Conservation (phyloP, 495 filamentous ascomycete species). For the Xylaria cubensis region DNA sequence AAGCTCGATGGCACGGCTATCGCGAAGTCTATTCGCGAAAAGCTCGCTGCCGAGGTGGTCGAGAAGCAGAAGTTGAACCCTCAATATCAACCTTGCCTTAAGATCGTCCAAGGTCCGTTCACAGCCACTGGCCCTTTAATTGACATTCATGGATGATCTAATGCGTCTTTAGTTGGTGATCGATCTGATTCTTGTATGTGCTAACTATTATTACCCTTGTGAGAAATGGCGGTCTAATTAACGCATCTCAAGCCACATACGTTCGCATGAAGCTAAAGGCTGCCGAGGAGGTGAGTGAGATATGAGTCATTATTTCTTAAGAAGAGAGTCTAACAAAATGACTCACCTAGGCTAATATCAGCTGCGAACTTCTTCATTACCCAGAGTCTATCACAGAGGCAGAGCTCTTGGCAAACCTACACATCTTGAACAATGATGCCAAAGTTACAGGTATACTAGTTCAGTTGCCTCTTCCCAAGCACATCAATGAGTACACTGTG, state of each 20-base stretch:
- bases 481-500: slow-evolving; percentile 86
- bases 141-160: slow-evolving; percentile 36
- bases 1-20: slow-evolving; percentile 97
- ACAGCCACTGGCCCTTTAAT: not conserved
- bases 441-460: slow-evolving; percentile 91
- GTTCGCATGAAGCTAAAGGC: slow-evolving; percentile 99
- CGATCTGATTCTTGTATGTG: slow-evolving; percentile 89
- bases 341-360: slow-evolving; percentile 76
- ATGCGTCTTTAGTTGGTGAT: slow-evolving; percentile 69
- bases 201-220: slow-evolving; percentile 23
- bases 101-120: slow-evolving; percentile 86
- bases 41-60: slow-evolving; percentile 77
- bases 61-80: slow-evolving; percentile 81
- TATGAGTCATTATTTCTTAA: slow-evolving; percentile 20
- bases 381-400: slow-evolving; percentile 81
- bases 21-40: slow-evolving; percentile 85
- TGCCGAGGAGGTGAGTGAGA: slow-evolving; percentile 76
- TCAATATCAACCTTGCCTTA: slow-evolving; percentile 84
- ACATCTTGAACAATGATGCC: slow-evolving; percentile 84
- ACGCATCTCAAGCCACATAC: slow-evolving; percentile 76
- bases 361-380: slow-evolving; percentile 82
- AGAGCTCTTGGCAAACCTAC: slow-evolving; percentile 83
- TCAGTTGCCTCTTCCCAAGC: slow-evolving; percentile 85
- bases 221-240: slow-evolving; percentile 36
- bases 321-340: slow-evolving; percentile 30